phyloP scores from a whole-genome alignment of 352 stramenopile species.

The Phytopythium litorale region DNA sequence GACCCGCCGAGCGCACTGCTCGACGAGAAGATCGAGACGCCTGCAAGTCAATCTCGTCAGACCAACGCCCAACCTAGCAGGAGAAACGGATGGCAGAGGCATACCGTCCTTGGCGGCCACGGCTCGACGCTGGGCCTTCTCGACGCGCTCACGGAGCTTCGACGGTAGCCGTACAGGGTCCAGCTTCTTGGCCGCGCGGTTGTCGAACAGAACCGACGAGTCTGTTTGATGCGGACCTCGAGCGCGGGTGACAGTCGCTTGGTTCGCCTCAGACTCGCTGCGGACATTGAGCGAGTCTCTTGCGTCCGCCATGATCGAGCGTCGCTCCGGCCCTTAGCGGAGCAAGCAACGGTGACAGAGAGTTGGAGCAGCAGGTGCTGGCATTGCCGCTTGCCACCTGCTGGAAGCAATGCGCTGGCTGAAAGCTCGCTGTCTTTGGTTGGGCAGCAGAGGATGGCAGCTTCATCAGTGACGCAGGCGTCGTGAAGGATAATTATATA shows the following conservation, averaged over 20 bases:
- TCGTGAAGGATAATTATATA: not conserved
- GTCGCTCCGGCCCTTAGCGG: not conserved
- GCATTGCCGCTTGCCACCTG: not conserved
- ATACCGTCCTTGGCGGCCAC: constrained; percentile 63
- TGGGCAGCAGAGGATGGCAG: not conserved
- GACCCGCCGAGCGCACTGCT: not conserved
- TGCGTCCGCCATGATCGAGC: not conserved
- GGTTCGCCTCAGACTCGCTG: not conserved
- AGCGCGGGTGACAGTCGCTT: not conserved
- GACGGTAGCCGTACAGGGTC: constrained; percentile 50
- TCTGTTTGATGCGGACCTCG: not conserved
- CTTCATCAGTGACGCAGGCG: not conserved
- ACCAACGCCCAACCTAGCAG: not conserved
- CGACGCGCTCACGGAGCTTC: constrained; percentile 61
- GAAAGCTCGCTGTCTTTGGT: not conserved
- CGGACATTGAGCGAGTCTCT: not conserved
- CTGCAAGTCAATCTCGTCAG: constrained; percentile 7
- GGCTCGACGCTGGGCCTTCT: constrained; percentile 55
- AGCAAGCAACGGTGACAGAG: not conserved
- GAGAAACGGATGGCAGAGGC: not conserved
- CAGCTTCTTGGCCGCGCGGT: constrained; percentile 50
- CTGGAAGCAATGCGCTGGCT: not conserved
- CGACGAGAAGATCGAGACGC: constrained; percentile 54
- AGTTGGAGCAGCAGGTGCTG: not conserved
- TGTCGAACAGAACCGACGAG: constrained; percentile 34